A percentile compares a stretch with the other conserved stretches of the same genome.
Evolutionary conservation across 805 yeast species (phyloP).

Genomic region (Candida qinlingensis): DNA sequence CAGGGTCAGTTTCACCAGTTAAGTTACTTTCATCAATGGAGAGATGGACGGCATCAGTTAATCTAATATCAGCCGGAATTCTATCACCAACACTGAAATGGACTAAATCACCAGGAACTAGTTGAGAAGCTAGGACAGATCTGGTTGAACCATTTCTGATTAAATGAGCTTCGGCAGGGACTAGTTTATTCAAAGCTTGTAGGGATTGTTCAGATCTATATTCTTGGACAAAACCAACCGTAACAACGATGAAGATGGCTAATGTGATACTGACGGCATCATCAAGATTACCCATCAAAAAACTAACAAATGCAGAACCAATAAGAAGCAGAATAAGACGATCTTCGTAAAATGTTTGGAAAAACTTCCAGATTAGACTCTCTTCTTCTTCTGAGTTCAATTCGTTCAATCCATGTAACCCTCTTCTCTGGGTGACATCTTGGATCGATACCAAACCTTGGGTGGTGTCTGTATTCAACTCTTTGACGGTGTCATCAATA

Average conservation of each 20-base stretch:
- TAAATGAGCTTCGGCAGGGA: slow-evolving; percentile 94
- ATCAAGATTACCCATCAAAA: slow-evolving; percentile 92
- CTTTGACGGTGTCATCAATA: slow-evolving; percentile 57
- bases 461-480: slow-evolving; percentile 53
- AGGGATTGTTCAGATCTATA: slow-evolving; percentile 91
- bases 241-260: slow-evolving; percentile 88
- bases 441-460: slow-evolving; percentile 63
- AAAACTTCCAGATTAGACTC: slow-evolving; percentile 59
- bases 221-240: slow-evolving; percentile 97
- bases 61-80: slow-evolving; percentile 91
- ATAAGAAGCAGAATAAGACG: slow-evolving; percentile 84
- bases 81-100: slow-evolving; percentile 90
- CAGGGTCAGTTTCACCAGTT: slow-evolving; percentile 94
- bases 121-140: slow-evolving; percentile 75
- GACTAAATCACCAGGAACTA: slow-evolving; percentile 96
- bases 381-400: slow-evolving; percentile 75
- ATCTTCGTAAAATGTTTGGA: slow-evolving; percentile 80
- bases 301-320: slow-evolving; percentile 83
- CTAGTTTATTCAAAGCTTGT: slow-evolving; percentile 87
- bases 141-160: slow-evolving; percentile 76
- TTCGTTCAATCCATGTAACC: slow-evolving; percentile 78
- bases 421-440: slow-evolving; percentile 68
- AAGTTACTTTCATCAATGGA: slow-evolving; percentile 89
- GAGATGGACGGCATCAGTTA: slow-evolving; percentile 72
- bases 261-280: slow-evolving; percentile 92